A percentile compares a stretch with the other conserved stretches of the same genome.
These are phyloP conservation scores for Luffa acutangula DNA, from an alignment of 306 rosid genomes.

Conservation along the genomic window DNA sequence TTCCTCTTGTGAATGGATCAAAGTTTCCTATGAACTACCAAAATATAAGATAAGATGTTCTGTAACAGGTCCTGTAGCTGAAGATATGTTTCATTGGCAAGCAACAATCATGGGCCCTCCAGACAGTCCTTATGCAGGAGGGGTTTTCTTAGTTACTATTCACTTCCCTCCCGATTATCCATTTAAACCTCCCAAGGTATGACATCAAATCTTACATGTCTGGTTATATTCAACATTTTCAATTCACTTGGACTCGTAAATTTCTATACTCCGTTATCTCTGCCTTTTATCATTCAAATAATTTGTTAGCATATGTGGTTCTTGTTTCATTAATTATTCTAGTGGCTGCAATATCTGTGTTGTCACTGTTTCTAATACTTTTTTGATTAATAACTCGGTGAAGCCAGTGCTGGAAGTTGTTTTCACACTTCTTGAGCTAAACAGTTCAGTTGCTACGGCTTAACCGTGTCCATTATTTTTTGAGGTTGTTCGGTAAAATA, in stretches of 20 bases:
- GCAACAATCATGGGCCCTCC: constrained; percentile 86
- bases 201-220: not conserved
- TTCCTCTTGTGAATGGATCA: not conserved
- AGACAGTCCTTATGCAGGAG: constrained; percentile 81
- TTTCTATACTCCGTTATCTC: not conserved
- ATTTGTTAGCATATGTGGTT: not conserved
- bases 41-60: not conserved
- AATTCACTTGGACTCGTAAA: not conserved
- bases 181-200: constrained; percentile 77
- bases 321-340: not conserved
- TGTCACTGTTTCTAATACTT: not conserved
- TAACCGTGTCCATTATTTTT: not conserved
- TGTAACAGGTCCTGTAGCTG: constrained; percentile 67
- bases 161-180: constrained; percentile 91
- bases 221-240: not conserved
- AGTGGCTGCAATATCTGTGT: not conserved
- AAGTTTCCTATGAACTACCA: not conserved
- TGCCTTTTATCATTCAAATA: not conserved
- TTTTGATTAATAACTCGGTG: not conserved
- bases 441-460: not conserved
- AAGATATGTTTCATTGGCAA: constrained; percentile 91
- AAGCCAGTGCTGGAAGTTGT: not conserved
- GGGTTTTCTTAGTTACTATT: constrained; percentile 67
- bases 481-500: not conserved
- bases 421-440: not conserved